Conservation (phyloP, 2,329 filamentous ascomycete genomes). For the Cladophialophora carrionii region DNA sequence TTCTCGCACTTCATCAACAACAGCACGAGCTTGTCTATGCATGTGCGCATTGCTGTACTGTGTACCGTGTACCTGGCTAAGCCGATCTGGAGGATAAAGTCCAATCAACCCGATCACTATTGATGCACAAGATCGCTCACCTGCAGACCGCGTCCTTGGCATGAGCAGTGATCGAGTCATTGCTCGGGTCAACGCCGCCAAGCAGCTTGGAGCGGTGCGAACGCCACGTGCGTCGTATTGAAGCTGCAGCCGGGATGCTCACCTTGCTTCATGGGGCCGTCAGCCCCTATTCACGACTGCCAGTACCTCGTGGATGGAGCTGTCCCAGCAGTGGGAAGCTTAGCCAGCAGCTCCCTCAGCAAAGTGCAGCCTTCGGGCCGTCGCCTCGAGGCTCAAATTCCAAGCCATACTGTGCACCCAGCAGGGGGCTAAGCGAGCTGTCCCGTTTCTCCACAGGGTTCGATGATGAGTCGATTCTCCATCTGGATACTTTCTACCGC, state of each 20-base stretch:
- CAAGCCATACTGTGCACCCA: background rate
- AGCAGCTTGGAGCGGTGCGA: background rate
- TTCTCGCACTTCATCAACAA: no score
- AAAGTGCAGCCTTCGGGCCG: background rate
- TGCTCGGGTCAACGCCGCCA: background rate
- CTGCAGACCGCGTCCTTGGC: background rate
- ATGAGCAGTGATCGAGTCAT: background rate
- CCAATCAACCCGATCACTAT: background rate
- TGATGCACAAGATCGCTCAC: background rate
- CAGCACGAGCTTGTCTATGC: background rate
- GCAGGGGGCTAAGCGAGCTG: no score
- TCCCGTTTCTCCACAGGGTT: background rate
- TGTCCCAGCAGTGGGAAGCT: background rate
- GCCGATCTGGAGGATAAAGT: background rate
- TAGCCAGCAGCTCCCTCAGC: background rate
- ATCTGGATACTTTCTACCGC: background rate
- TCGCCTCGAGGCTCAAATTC: slow-evolving; percentile 1
- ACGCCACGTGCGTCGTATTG: background rate
- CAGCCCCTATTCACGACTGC: background rate
- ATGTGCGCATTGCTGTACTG: background rate
- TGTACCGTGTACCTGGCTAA: background rate
- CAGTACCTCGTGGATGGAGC: background rate
- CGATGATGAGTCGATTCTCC: background rate
- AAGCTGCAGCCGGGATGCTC: background rate
- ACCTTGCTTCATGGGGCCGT: background rate